Percentiles rank a stretch among this genome's conserved stretches.
Evolutionary conservation across 768 basidiomycete species (phyloP).

Genomic region (Podaxis sp.): DNA sequence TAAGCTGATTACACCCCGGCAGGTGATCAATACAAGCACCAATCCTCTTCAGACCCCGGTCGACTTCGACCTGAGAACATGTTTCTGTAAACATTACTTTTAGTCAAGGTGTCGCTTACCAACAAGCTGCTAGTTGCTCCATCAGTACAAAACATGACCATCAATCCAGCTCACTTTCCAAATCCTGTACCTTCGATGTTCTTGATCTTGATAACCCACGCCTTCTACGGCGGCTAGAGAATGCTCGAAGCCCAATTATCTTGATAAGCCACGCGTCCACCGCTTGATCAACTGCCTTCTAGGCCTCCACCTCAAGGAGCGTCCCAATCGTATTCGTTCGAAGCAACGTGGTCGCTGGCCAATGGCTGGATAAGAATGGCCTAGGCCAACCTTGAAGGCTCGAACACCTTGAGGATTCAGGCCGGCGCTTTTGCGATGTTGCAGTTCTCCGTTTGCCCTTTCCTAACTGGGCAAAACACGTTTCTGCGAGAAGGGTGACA

Average conservation of each 20-base stretch:
- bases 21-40: not conserved
- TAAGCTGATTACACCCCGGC: slow-evolving; percentile 1
- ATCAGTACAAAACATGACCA: not conserved
- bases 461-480: too few relatives aligned
- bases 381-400: not conserved
- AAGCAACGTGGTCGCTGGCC: not conserved
- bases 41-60: not conserved
- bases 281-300: slow-evolving; percentile 3
- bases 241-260: slow-evolving; percentile 3
- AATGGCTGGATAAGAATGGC: not conserved
- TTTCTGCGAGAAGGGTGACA: not conserved
- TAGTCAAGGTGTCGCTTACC: not conserved
- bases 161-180: slow-evolving; percentile 14
- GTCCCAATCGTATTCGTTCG: not conserved
- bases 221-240: slow-evolving; percentile 12
- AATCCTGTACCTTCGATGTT: slow-evolving; percentile 2
- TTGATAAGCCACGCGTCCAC: slow-evolving; percentile 8
- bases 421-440: too few relatives aligned
- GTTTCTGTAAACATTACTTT: not conserved
- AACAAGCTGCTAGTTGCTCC: not conserved
- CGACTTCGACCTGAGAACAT: slow-evolving; percentile 4
- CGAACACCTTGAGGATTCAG: not conserved
- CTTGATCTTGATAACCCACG: slow-evolving; percentile 10
- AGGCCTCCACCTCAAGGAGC: not conserved
- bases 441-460: too few relatives aligned